Conservation (phyloP, 345 rosid genomes). For the Ceriops tagal region DNA sequence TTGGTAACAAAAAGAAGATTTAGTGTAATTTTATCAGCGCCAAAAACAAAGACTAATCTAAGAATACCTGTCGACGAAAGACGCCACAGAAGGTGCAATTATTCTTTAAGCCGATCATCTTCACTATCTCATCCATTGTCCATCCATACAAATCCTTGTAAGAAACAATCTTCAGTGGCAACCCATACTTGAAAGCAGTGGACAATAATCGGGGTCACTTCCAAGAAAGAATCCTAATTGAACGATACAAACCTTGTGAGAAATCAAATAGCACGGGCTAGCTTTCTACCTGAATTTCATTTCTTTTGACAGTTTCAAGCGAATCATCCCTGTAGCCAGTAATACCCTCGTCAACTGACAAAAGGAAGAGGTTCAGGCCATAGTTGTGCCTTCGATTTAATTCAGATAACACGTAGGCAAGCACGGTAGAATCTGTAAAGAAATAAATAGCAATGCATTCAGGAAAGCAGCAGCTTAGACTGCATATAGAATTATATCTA, state of each 20-base stretch:
- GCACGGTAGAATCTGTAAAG: slow-evolving; percentile 79
- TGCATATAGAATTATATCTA: neutral
- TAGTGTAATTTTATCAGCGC: neutral
- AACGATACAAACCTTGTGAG: too few species aligned
- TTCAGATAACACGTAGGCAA: slow-evolving; percentile 79
- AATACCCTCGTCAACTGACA: slow-evolving; percentile 88
- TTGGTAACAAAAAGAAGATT: too few species aligned
- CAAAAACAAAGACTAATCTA: neutral
- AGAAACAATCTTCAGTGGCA: slow-evolving; percentile 82
- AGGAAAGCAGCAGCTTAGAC: neutral
- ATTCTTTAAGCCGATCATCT: slow-evolving; percentile 89
- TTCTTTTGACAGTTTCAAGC: slow-evolving; percentile 87
- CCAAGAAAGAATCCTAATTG: neutral
- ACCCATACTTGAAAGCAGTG: slow-evolving; percentile 53
- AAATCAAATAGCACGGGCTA: neutral
- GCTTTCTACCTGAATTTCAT: slow-evolving; percentile 65
- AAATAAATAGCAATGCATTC: neutral
- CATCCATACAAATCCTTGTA: slow-evolving; percentile 98
- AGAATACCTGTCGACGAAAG: slow-evolving; percentile 76
- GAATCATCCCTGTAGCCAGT: slow-evolving; percentile 94
- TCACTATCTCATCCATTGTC: slow-evolving; percentile 99
- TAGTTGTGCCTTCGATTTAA: slow-evolving; percentile 68
- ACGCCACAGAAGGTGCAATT: slow-evolving; percentile 97
- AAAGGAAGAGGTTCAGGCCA: slow-evolving; percentile 74
- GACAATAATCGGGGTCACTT: neutral